Evolutionary conservation across 768 basidiomycete species (phyloP), one percentile per base, ranked within the genome.

Genomic region (Tubosaeta brunneosetosa): DNA sequence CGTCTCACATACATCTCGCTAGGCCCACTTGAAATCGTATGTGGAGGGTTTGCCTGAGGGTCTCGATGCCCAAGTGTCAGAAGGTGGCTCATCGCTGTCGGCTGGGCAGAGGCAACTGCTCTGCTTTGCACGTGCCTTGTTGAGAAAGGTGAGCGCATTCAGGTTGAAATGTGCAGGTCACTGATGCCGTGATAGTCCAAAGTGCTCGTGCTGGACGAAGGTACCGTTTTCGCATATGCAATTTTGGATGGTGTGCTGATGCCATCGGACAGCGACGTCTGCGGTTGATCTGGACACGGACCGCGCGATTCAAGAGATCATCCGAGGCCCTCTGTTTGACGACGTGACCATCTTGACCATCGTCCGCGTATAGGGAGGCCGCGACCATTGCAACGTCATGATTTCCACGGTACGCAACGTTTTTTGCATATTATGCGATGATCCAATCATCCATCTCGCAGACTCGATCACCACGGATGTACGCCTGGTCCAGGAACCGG

Each of bases 141-240:
- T 95, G 51, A 77, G 87, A 50, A 88, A 90, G 75, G 85, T 83
- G 58, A 44, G 67, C 41, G 19, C 14, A 22, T n/a, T 10, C 13
- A 2, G 13, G 14, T 10, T 11, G 17, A 17, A 19, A 27, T 5
- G 49, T 26, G 3, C 9, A 16, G 0, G 1, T 27, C 3, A n/a
- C 27, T 40, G 17, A 38, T 14, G 19, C 11, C 53, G 48, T 53
- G 9, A 29, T 6, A 87, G 82, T 83, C 89, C 16, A 94, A 86
- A 69, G 86, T 97, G 34, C 75, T 97, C 6, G 90, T 97, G 1
- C 74, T 97, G n/a, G 94, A 97, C 63, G 94, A 97, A 81, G 90
- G 87, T 82, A 61, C 57, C 60, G 59, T 44, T 22, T 29, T 29
- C 45, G 22, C 11, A 33, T 16, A 38, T 33, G 6, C 12, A 13